Conservation (phyloP, 495 filamentous ascomycete genomes). For the Echria macrotheca region DNA sequence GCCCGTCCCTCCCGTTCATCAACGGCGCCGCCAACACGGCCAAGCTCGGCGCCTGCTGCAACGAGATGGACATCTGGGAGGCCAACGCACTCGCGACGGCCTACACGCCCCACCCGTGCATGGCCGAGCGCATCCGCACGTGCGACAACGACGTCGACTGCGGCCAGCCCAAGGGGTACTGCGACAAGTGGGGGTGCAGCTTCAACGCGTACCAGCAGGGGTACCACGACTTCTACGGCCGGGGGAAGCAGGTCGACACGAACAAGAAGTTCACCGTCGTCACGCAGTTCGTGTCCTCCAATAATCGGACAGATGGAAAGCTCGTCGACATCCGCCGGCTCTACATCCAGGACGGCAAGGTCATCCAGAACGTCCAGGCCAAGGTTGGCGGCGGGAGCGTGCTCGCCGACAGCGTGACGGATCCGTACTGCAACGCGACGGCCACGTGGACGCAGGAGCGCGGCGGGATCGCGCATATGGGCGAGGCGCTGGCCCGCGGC, state of each 20-base stretch:
- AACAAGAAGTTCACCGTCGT: constrained; percentile 57
- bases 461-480: constrained; percentile 53
- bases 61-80: constrained; percentile 71
- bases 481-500: constrained; percentile 49
- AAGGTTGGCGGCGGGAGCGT: neutral
- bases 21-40: constrained; percentile 56
- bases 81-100: constrained; percentile 57
- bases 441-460: constrained; percentile 22
- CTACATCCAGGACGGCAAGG: constrained; percentile 58
- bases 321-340: constrained; percentile 56
- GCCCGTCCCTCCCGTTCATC: constrained; percentile 61
- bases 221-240: constrained; percentile 51
- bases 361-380: constrained; percentile 34
- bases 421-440: constrained; percentile 13
- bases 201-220: constrained; percentile 51
- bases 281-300: constrained; percentile 60
- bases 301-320: constrained; percentile 35
- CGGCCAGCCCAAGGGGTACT: constrained; percentile 33
- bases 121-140: constrained; percentile 34
- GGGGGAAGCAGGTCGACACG: constrained; percentile 50
- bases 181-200: constrained; percentile 42
- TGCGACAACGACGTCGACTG: constrained; percentile 40
- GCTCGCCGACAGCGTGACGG: constrained; percentile 1
- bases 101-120: constrained; percentile 62
- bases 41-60: constrained; percentile 57